Percentiles rank a stretch among this genome's conserved stretches.
phyloP scores from a whole-genome alignment of 371 early-diverging fungal genomes.

The Phascolomyces articulosus region DNA sequence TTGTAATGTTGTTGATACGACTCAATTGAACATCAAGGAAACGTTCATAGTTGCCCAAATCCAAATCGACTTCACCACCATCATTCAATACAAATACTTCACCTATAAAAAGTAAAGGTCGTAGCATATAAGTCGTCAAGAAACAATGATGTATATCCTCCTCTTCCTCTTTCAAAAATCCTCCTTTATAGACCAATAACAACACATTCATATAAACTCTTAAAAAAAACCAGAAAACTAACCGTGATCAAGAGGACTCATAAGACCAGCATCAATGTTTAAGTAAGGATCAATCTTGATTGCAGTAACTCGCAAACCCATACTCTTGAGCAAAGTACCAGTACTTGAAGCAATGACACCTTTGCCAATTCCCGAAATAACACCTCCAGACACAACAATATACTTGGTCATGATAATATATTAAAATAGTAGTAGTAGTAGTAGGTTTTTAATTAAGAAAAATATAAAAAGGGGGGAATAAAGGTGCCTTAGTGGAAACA shows the following conservation, averaged over 20 bases:
- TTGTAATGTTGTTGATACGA: slow-evolving; percentile 97
- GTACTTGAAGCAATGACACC: slow-evolving; percentile 98
- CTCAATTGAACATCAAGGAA: slow-evolving; percentile 94
- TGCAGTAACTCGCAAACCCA: slow-evolving; percentile 94
- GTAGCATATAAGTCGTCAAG: too few relatives aligned
- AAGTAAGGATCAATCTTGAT: slow-evolving; percentile 99
- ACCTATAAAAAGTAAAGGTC: too few relatives aligned
- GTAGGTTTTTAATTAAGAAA: neutral
- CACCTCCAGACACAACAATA: slow-evolving; percentile 98
- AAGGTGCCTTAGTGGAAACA: slow-evolving; percentile 12
- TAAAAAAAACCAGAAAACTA: slow-evolving; percentile 15
- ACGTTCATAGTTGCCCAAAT: slow-evolving; percentile 99
- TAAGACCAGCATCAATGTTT: slow-evolving; percentile 98
- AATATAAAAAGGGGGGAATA: slow-evolving; percentile 3
- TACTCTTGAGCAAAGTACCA: slow-evolving; percentile 93
- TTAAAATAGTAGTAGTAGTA: too few relatives aligned
- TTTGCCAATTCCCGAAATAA: slow-evolving; percentile 99
- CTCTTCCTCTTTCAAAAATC: too few relatives aligned
- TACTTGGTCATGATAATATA: slow-evolving; percentile 75
- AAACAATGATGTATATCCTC: neutral
- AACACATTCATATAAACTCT: too few relatives aligned
- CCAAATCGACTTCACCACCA: slow-evolving; percentile 99
- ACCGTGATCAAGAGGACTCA: slow-evolving; percentile 98
- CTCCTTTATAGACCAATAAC: too few relatives aligned
- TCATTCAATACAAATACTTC: slow-evolving; percentile 99